phyloP scores from a whole-genome alignment of 306 rosid genomes.

The Benincasa hispida region DNA sequence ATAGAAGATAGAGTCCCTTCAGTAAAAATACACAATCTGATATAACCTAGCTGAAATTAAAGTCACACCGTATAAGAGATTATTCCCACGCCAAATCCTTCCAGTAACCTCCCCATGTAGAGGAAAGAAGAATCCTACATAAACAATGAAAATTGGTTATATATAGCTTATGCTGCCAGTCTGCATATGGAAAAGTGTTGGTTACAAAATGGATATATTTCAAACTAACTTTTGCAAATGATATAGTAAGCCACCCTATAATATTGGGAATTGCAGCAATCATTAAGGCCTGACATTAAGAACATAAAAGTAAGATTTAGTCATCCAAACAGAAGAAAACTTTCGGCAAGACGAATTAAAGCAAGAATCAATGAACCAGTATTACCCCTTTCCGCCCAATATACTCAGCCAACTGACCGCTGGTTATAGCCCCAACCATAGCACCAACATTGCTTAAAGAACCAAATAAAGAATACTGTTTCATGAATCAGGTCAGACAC shows the following conservation, averaged over 20 bases:
- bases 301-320: constrained; percentile 16
- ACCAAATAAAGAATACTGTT: constrained; percentile 75
- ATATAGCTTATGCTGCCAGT: not conserved
- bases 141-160: not conserved
- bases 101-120: constrained; percentile 93
- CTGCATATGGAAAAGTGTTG: not conserved
- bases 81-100: constrained; percentile 96
- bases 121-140: constrained; percentile 84
- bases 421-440: constrained; percentile 94
- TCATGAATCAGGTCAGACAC: constrained; percentile 17
- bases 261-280: constrained; percentile 86
- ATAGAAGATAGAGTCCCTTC: constrained; percentile 12
- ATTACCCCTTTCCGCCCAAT: constrained; percentile 94
- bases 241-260: constrained; percentile 80
- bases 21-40: constrained; percentile 9
- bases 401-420: constrained; percentile 92
- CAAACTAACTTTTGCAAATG: constrained; percentile 74
- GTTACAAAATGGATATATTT: not conserved
- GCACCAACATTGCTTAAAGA: constrained; percentile 95
- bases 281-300: constrained; percentile 65
- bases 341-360: not conserved
- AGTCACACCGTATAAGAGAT: constrained; percentile 71
- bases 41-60: not conserved
- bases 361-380: not conserved
- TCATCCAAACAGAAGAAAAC: constrained; percentile 3